Base-by-base conservation (phyloP, 163 green algal species). In the Prototheca cutis region DNA sequence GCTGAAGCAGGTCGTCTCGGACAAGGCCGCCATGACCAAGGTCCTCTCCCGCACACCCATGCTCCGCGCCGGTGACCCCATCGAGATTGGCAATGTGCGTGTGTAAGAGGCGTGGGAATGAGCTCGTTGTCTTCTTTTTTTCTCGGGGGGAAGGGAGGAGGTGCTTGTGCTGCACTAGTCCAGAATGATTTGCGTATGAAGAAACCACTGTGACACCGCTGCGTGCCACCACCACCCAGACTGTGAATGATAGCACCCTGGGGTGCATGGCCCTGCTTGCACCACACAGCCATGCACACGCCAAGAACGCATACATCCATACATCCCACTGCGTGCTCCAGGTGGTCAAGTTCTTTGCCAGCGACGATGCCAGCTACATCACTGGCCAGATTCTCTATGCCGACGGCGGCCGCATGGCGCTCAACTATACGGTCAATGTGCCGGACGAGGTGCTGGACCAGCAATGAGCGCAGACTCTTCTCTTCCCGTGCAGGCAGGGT, bases 381-480 rank as follows among this genome's bases (percentile, higher is more conserved):
- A 88, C 78, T 1, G 86, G 86, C 1, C 80, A 91, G 71, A 80
- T 73, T 28, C 47, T 95, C 25, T 90, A 87, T 39, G 81, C 81
- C 2, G 88, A 94, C 65, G 88, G 88, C 4, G 88, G 87, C 6
- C 64, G 86, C 23, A 61, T 90, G 72, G 83, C 88, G 0, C 71
- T 94, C 17, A 95, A 95, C 61, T 95, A 94, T 70, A 93, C 84
- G 3, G 67, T 88, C 17, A 48, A 63, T 8, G 69, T 80, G n/a
- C 56, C 68, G 0, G 53, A 78, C 4, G 52, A 40, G 30, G 52
- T 27, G 28, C 52, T 58, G 24, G 24, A 33, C n/a, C 42, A 29
- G 8, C 18, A 52, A 21, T 52, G 36, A 45, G 8, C 10, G 10
- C 36, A 45, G 36, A 21, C 13, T 21, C 42, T 51, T 17, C 10